These are phyloP conservation scores for Aspergillus clavatus DNA, from an alignment of 2,329 filamentous ascomycete genomes.

Conservation along the genomic window DNA sequence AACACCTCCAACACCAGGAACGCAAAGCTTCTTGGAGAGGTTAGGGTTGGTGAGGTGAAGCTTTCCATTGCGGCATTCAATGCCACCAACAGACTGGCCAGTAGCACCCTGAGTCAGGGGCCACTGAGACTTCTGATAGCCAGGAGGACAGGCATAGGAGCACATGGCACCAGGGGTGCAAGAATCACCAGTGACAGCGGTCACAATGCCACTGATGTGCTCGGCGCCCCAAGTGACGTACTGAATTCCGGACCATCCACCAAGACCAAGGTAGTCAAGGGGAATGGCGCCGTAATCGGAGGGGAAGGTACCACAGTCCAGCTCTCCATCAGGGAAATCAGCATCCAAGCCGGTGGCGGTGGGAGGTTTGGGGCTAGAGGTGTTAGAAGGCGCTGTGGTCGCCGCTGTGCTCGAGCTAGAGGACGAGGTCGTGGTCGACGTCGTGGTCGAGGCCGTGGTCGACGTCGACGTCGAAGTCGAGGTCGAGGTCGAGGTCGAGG, in stretches of 20 bases:
- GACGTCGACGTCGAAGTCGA: constrained; percentile 13
- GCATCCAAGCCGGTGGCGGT: constrained; percentile 54
- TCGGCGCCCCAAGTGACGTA: constrained; percentile 49
- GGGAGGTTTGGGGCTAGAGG: constrained; percentile 22
- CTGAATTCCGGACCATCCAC: constrained; percentile 79
- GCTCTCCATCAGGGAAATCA: constrained; percentile 69
- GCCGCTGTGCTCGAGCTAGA: constrained; percentile 8
- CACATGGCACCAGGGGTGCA: constrained; percentile 68
- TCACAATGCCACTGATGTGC: constrained; percentile 62
- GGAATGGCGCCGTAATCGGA: constrained; percentile 72
- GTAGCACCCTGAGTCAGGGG: constrained; percentile 70
- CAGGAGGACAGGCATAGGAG: constrained; percentile 87
- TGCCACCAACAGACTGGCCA: constrained; percentile 80
- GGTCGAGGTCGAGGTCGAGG: constrained; percentile 15
- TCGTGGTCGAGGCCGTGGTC: constrained; percentile 16
- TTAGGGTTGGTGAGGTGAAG: constrained; percentile 69
- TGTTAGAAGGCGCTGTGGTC: constrained; percentile 17
- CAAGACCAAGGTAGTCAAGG: constrained; percentile 63
- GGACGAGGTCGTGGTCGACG: constrained; percentile 18
- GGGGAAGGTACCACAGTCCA: constrained; percentile 71
- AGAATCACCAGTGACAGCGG: constrained; percentile 55
- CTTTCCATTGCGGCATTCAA: constrained; percentile 69
- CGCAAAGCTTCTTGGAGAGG: constrained; percentile 67
- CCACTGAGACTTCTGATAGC: constrained; percentile 92
- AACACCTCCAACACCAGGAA: constrained; percentile 64